Evolutionary conservation across 441 rosid species (phyloP).

Genomic region (Eruca vesicaria): DNA sequence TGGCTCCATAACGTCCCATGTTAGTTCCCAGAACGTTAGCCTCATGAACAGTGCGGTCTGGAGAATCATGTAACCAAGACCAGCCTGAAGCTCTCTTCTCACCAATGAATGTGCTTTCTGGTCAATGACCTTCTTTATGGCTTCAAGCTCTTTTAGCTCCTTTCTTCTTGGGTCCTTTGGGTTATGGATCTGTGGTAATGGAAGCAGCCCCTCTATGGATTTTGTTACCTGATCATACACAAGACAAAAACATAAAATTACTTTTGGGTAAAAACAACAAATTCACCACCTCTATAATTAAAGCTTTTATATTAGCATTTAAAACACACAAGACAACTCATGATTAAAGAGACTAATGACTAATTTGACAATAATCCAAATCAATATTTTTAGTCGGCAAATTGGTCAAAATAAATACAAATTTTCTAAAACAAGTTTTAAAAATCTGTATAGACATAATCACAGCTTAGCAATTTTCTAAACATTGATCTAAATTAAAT

Average conservation of each 20-base stretch:
- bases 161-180: constrained; percentile 56
- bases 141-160: constrained; percentile 67
- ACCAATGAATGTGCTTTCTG: constrained; percentile 50
- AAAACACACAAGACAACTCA: constrained; percentile 15
- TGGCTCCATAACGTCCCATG: constrained; percentile 99
- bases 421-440: neutral
- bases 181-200: constrained; percentile 40
- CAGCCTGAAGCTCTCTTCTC: constrained; percentile 71
- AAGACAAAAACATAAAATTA: constrained; percentile 13
- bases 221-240: constrained; percentile 62
- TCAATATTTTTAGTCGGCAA: neutral
- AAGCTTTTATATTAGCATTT: neutral
- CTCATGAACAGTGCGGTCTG: constrained; percentile 91
- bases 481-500: neutral
- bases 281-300: neutral
- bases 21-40: constrained; percentile 93
- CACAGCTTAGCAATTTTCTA: neutral
- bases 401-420: neutral
- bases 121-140: constrained; percentile 54
- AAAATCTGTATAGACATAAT: neutral
- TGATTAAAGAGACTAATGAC: neutral
- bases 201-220: constrained; percentile 67
- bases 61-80: constrained; percentile 60
- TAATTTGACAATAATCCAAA: neutral
- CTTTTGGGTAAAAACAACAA: constrained; percentile 34